Base-by-base conservation (phyloP, 2,329 filamentous ascomycete species). In the Cordyceps pruinosa region DNA sequence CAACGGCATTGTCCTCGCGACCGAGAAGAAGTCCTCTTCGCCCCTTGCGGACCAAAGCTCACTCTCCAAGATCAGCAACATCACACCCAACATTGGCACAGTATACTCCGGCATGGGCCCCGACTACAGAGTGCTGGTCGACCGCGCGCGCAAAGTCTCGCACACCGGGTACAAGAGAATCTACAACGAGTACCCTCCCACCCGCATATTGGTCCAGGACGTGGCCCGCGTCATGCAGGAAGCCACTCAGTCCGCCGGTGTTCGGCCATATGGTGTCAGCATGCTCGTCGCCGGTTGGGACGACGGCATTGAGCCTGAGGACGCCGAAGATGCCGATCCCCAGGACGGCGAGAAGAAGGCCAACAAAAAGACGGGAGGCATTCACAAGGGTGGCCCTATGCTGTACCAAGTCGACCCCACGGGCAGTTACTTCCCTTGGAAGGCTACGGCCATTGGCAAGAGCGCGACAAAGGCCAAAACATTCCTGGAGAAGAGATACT, bases 151-250 rank as follows among this genome's bases (percentile, higher is more conserved):
- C 71, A 99, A 97, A 77, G 94, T 97, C 65, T 96, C 92, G 57
- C 94, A 99, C 78, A 96, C 94, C 48, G 88, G 87, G 73, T 99
- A 99, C 86, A 99, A 99, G 85, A 90, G 94, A 74, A 92, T 99
- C 79, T 99, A 99, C 82, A 99, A 99, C 77, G 94, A 99, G 78
- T 99, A 99, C 78, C 94, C 94, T n/a, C 94, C 94, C 6, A 99
- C 94, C 58, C 87, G 94, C 73, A 99, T 99, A 87, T 84, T 99
- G 77, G 94, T 99, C 58, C 94, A 99, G 76, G 94, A 99, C 69
- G 92, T 99, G 58, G 94, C 94, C 59, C 85, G 91, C 63, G 93
- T 97, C 64, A 97, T 99, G 87, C 94, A 99, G 77, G 94, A 99
- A 77, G 94, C 94, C 60, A 99, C 94, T 60, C 94, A 99, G 75